Evolutionary conservation across 2,329 filamentous ascomycete genomes (phyloP), one percentile per base, ranked within the genome.

Genomic region (Dothiorella sarmentorum): DNA sequence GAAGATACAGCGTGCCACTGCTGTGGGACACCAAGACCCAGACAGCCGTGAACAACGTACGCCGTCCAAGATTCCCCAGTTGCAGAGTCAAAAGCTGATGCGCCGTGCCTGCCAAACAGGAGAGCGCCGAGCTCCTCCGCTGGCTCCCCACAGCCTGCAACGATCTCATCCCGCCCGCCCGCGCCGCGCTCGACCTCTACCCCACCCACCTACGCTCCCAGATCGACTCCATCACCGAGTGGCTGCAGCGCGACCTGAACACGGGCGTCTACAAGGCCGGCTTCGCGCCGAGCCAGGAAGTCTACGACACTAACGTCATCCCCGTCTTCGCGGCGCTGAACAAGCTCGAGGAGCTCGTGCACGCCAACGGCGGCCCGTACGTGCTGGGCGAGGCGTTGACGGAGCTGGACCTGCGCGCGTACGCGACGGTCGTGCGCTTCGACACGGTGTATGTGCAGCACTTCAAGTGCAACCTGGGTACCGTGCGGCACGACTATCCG

Each of bases 391-490:
- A 69, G 0, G 65, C 75, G 13, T 64, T 87, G 60, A 86, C 84
- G 0, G 84, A 87, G 67, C 69, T 86, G 10, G 85, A 87, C 64
- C 65, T 87, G 18, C 72, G 81, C 10, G 75, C 80, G 0, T 87
- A 82, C 63, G 76, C 79, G 2, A 86, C 83, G 0, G 63, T 85
- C 13, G 74, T 86, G n/a, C 75, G 84, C 4, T 80, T 87, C 64
- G 84, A 87, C 62, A 71, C 77, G 2, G 79, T 84, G 3, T 87
- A 87, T 65, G 82, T 84, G 11, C 83, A 86, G 73, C 84, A 86
- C 69, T 87, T 87, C 75, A 87, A 86, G 72, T 84, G 82, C 65
- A 86, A 87, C 67, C 68, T 87, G 27, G 82, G 83, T 2, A 85
- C 75, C 10, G 79, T 87, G 40, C 73, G 85, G 5, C 79, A 82